phyloP scores from a whole-genome alignment of 148 eudicot species.

The Persicaria maculosa region DNA sequence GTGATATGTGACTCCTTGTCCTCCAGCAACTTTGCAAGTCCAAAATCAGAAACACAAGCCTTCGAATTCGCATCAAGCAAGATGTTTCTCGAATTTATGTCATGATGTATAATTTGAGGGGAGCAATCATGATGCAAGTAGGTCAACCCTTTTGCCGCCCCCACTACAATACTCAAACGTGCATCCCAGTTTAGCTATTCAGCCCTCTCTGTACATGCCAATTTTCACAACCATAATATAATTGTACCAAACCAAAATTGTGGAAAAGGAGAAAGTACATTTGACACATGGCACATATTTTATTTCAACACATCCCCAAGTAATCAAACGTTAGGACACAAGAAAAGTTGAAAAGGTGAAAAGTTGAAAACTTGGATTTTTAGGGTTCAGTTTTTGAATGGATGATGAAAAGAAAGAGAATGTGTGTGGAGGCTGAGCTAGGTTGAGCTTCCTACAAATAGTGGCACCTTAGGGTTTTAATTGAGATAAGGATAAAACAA shows the following conservation, averaged over 20 bases:
- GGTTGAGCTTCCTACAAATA: too few relatives aligned
- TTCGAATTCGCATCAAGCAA: conserved; percentile 91
- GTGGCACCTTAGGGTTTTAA: too few relatives aligned
- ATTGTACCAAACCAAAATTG: not conserved
- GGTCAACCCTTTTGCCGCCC: conserved; percentile 93
- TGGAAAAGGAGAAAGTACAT: too few relatives aligned
- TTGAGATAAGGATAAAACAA: too few relatives aligned
- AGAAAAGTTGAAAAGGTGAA: too few relatives aligned
- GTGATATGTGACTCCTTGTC: conserved; percentile 99
- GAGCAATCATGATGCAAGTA: conserved; percentile 98
- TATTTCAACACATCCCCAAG: too few relatives aligned
- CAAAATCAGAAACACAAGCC: conserved; percentile 98
- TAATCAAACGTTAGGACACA: too few relatives aligned
- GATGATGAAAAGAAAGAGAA: too few relatives aligned
- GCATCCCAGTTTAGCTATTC: conserved; percentile 88
- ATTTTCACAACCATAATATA: conserved; percentile 10
- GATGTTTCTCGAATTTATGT: conserved; percentile 94
- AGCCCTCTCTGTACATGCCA: conserved; percentile 57
- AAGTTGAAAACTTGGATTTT: too few relatives aligned
- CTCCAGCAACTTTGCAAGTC: conserved; percentile 88
- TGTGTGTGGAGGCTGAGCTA: too few relatives aligned
- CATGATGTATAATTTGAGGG: conserved; percentile 92
- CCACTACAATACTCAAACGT: conserved; percentile 76
- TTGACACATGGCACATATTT: too few relatives aligned
- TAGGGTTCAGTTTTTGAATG: too few relatives aligned